Percentiles rank a stretch among this genome's conserved stretches.
Evolutionary conservation across 306 rosid species (phyloP).

Genomic region (Trichosanthes truncata): DNA sequence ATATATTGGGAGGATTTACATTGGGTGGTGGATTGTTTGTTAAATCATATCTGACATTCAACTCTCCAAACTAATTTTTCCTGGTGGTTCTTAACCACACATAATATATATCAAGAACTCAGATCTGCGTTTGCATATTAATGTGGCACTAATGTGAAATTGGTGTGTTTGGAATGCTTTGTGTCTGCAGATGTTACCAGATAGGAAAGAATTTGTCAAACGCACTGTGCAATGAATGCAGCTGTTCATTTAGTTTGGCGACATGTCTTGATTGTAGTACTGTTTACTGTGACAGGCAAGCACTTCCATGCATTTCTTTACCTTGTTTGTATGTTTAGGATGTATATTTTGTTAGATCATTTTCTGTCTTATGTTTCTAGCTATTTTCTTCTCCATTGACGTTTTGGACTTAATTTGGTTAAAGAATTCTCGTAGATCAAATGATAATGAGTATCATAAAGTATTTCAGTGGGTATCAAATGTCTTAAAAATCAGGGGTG

Average conservation of each 20-base stretch:
- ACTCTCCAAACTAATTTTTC: neutral
- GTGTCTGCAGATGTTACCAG: slow-evolving; percentile 61
- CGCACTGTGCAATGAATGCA: slow-evolving; percentile 56
- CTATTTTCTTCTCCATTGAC: neutral
- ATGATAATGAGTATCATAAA: neutral
- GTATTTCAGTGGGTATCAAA: neutral
- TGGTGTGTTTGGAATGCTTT: slow-evolving; percentile 7
- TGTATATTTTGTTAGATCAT: neutral
- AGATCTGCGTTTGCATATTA: neutral
- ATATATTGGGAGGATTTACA: neutral
- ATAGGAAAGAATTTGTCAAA: slow-evolving; percentile 41
- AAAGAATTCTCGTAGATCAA: neutral
- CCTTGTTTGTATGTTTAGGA: neutral
- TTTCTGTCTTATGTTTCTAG: neutral
- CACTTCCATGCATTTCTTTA: slow-evolving; percentile 7
- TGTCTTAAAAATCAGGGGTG: neutral
- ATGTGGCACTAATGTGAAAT: neutral
- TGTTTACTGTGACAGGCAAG: slow-evolving; percentile 73
- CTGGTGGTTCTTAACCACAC: neutral
- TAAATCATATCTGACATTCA: neutral
- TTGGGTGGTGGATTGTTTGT: neutral
- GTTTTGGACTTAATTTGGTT: neutral
- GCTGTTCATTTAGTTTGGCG: slow-evolving; percentile 49
- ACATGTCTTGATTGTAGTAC: slow-evolving; percentile 68
- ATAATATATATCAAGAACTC: neutral